phyloP scores from a whole-genome alignment of 805 yeast genomes.

The Millerozyma acaciae region DNA sequence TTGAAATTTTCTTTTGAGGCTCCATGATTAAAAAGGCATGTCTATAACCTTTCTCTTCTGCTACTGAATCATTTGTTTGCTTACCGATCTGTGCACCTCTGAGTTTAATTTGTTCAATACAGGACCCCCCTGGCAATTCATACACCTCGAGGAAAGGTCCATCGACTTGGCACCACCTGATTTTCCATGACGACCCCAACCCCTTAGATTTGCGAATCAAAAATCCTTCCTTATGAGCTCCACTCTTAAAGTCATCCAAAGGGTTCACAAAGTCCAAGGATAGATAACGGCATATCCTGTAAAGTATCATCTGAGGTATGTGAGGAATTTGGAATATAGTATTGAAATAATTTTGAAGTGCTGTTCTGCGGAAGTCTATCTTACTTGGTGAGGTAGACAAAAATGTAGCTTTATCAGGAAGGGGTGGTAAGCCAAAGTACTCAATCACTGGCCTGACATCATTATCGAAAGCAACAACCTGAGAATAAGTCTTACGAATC shows the following conservation, averaged over 20 bases:
- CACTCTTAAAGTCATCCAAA: constrained; percentile 49
- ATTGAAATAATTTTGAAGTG: constrained; percentile 56
- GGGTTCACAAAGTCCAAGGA: constrained; percentile 65
- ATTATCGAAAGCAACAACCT: constrained; percentile 58
- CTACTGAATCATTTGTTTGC: constrained; percentile 40
- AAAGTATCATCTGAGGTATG: constrained; percentile 50
- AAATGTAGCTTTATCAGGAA: constrained; percentile 65
- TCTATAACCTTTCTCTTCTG: constrained; percentile 46
- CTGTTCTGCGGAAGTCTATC: constrained; percentile 56
- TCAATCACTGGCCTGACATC: constrained; percentile 51
- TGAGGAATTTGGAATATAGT: constrained; percentile 55
- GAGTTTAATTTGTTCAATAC: constrained; percentile 50
- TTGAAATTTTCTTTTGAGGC: constrained; percentile 30
- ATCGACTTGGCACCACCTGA: constrained; percentile 63
- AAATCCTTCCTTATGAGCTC: constrained; percentile 60
- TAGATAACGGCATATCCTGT: constrained; percentile 58
- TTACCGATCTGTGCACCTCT: constrained; percentile 54
- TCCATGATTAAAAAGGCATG: constrained; percentile 61
- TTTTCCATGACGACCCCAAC: constrained; percentile 61
- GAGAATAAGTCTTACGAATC: constrained; percentile 59
- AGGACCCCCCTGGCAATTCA: constrained; percentile 53
- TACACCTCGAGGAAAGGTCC: constrained; percentile 54
- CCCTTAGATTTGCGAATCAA: constrained; percentile 63
- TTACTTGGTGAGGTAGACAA: constrained; percentile 56
- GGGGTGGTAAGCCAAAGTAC: constrained; percentile 52